phyloP scores from a whole-genome alignment of 2,329 filamentous ascomycete species.

The Periconia digitata region DNA sequence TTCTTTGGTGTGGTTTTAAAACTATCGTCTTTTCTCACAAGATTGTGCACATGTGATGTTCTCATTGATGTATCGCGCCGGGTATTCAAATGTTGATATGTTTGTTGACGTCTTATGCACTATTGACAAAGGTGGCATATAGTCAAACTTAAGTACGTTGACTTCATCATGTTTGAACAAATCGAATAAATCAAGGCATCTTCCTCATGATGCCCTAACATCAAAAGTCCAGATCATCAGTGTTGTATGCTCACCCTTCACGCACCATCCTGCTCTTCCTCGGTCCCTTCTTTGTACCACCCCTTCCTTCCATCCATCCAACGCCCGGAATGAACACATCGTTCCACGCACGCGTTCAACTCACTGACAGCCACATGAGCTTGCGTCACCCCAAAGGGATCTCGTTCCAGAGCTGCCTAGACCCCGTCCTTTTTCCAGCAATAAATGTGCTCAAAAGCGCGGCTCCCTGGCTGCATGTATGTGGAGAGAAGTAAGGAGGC shows the following conservation, averaged over 20 bases:
- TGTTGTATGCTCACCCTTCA: no score
- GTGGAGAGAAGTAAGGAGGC: background rate
- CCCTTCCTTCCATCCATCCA: no score
- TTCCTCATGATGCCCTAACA: no score
- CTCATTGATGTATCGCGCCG: background rate
- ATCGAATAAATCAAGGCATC: no score
- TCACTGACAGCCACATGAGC: background rate
- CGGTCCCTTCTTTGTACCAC: background rate
- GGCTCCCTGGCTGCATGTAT: background rate
- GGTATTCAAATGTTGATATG: no score
- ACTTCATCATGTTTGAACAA: no score
- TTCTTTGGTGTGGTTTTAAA: conserved; percentile 21
- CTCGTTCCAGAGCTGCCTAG: background rate
- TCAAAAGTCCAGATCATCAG: no score
- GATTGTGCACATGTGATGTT: background rate
- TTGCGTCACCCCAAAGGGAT: background rate
- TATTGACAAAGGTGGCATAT: no score
- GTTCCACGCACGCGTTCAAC: background rate
- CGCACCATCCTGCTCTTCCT: no score
- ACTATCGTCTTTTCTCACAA: background rate
- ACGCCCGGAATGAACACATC: background rate
- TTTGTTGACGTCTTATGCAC: no score
- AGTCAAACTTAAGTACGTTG: no score
- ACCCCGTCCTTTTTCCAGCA: background rate
- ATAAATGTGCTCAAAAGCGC: background rate